phyloP scores from a whole-genome alignment of 345 rosid genomes.

The Brassica cretica region DNA sequence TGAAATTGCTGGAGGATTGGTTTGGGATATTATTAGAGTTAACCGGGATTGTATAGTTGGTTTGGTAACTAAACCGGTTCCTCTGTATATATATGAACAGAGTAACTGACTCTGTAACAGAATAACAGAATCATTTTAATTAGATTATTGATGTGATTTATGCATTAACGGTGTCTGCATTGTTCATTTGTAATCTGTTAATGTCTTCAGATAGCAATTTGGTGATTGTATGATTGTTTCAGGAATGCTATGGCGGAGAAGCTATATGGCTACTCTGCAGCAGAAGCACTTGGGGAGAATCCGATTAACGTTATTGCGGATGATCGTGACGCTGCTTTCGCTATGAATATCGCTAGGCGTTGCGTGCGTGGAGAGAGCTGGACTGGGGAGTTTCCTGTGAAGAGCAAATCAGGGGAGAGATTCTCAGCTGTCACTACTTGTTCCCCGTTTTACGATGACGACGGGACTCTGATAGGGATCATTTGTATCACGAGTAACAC shows the following conservation, averaged over 20 bases:
- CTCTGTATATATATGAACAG: too few species aligned
- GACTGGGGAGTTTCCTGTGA: slow-evolving; percentile 90
- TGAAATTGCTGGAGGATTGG: neutral
- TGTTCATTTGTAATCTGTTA: neutral
- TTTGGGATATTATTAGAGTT: neutral
- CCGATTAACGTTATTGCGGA: slow-evolving; percentile 68
- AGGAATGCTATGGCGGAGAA: slow-evolving; percentile 90
- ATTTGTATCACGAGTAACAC: slow-evolving; percentile 72
- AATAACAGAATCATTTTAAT: neutral
- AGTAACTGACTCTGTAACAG: neutral
- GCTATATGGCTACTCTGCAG: slow-evolving; percentile 75
- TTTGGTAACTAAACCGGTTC: neutral
- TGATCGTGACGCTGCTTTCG: slow-evolving; percentile 57
- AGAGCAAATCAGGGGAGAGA: slow-evolving; percentile 69
- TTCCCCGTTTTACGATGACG: slow-evolving; percentile 80
- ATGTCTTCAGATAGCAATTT: slow-evolving; percentile 9
- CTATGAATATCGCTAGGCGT: slow-evolving; percentile 51
- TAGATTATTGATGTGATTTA: too few species aligned
- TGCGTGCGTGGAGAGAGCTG: slow-evolving; percentile 72
- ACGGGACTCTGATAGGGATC: slow-evolving; percentile 68
- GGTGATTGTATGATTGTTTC: slow-evolving; percentile 32
- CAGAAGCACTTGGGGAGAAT: slow-evolving; percentile 78
- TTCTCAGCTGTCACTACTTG: slow-evolving; percentile 62
- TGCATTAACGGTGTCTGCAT: neutral
- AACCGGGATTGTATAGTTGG: neutral